Evolutionary conservation across 139 green algal genomes (phyloP).

Genomic region (Tetradesmus lagerheimii): DNA sequence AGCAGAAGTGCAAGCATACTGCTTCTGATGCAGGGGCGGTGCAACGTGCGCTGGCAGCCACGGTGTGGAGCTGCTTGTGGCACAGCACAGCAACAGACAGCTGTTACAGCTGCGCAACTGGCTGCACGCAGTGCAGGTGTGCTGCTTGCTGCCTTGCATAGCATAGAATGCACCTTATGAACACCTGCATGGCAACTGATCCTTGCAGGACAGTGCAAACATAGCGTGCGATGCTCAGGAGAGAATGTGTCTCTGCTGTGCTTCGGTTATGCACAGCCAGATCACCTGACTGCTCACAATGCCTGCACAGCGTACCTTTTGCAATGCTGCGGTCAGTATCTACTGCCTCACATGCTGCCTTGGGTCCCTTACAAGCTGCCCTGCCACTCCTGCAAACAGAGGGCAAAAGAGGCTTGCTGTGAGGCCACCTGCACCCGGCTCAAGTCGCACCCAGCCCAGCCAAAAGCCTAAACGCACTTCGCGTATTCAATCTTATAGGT

Average conservation of each 20-base stretch:
- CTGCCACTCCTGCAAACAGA: constrained; percentile 30
- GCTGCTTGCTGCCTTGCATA: not conserved
- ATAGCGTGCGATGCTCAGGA: not conserved
- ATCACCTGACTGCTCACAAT: not conserved
- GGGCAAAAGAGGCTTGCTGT: not conserved
- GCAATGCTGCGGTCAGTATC: constrained; percentile 7
- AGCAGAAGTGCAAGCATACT: not conserved
- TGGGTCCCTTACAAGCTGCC: constrained; percentile 11
- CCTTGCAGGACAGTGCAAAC: not conserved
- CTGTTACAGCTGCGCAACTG: not conserved
- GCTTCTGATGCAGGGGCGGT: too few relatives aligned
- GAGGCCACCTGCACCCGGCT: not conserved
- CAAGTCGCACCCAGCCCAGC: not conserved
- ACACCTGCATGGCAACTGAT: not conserved
- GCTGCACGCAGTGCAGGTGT: not conserved
- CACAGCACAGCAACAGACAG: not conserved
- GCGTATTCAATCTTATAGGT: constrained; percentile 35
- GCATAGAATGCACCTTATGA: not conserved
- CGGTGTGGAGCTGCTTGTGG: not conserved
- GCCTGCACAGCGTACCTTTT: not conserved
- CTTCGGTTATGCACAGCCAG: not conserved
- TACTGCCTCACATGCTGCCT: not conserved
- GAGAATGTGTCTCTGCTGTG: not conserved
- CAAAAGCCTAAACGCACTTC: not conserved
- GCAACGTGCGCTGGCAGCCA: not conserved